Evolutionary conservation across 2,329 filamentous ascomycete species (phyloP), one percentile per base, ranked within the genome.

Genomic region (Daldinia sp.): DNA sequence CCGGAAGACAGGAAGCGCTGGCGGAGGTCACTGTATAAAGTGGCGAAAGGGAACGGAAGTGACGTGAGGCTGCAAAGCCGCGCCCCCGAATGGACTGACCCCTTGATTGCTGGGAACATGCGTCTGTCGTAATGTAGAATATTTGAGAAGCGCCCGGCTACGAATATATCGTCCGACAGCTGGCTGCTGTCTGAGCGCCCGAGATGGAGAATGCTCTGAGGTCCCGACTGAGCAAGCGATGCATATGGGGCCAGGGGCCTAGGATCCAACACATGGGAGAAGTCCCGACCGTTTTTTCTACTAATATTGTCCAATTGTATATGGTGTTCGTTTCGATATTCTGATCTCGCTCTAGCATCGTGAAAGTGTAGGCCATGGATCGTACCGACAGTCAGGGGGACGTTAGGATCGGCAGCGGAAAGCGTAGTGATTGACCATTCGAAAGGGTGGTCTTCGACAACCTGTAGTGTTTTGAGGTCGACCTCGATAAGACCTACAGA

Each of bases 91-190:
- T 97, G 90, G 9, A 97, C 90, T 0, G 93, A 93, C 5, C 89
- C 90, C 67, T 89, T 87, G 6, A 97, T 86, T 15, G 88, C 87
- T 0, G 93, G 93, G 75, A 98, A 97, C 79, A 88, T 93, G 50
- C 95, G 90, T 3, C 94, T 88, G 77, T 98, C 94, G 80, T 97
- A 98, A 76, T 93, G 91, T 3, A 98, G 83, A 63, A 98, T 93
- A 74, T 90, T 94, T 4, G 94, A 92, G 77, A 98, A 98, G 15
- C 95, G 89, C 0, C 95, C 95, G 4, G 92, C 93, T 39, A 98
- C 89, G 82, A 94, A 95, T 44, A 98, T 96, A 33, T 96, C 92
- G 66, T 91, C 87, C 56, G 93, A 92, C 18, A 89, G 84, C 69
- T 88, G 84, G 55, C 82, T 81, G 9, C 78, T 78, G 7, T 82